Conservation (phyloP, 441 rosid genomes). For the Jatropha multifida region DNA sequence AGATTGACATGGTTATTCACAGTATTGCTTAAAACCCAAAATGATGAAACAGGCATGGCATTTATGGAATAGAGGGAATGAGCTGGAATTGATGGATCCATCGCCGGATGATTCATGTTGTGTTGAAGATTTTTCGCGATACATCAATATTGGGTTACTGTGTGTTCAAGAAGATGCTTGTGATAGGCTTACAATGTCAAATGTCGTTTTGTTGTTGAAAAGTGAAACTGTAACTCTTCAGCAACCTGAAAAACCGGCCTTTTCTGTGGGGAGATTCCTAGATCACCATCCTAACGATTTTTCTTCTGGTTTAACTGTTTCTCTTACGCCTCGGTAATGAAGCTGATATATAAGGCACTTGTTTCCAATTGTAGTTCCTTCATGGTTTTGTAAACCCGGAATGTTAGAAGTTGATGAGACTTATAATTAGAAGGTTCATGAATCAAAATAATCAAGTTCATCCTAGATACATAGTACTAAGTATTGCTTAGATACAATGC, state of each 20-base stretch:
- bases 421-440: too few species aligned
- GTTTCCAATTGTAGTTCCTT: not conserved
- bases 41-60: constrained; percentile 39
- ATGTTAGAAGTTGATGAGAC: not conserved
- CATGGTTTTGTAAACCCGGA: not conserved
- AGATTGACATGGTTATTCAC: not conserved
- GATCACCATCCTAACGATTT: not conserved
- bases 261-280: constrained; percentile 25
- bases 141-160: constrained; percentile 33
- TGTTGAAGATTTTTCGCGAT: constrained; percentile 30
- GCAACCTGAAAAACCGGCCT: constrained; percentile 31
- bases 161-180: constrained; percentile 42
- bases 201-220: constrained; percentile 32
- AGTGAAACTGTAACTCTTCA: constrained; percentile 28
- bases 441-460: too few species aligned
- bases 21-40: not conserved
- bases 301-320: constrained; percentile 12
- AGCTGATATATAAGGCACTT: not conserved
- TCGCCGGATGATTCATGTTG: constrained; percentile 23
- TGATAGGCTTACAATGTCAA: constrained; percentile 42
- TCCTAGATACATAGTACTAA: too few species aligned
- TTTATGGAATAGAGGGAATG: constrained; percentile 34
- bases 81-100: constrained; percentile 38
- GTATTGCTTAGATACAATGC: too few species aligned
- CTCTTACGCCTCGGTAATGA: constrained; percentile 28